A percentile compares a stretch with the other conserved stretches of the same genome.
Evolutionary conservation across 2,329 filamentous ascomycete genomes (phyloP).

Genomic region (Aspergillus sp.): DNA sequence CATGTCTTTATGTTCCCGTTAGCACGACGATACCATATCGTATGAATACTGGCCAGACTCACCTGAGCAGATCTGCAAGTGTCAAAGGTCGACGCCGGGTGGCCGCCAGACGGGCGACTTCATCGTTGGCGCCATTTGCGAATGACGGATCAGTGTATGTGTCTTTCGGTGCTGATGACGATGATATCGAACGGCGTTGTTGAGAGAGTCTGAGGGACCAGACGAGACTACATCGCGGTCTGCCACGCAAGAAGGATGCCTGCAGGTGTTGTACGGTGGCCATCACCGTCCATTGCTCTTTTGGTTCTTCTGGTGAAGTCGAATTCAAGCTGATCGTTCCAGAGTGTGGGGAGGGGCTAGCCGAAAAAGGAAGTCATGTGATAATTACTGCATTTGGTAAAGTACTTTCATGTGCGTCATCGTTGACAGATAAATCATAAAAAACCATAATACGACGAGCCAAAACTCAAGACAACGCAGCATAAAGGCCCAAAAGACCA

Average conservation of each 20-base stretch:
- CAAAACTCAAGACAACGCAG: neutral
- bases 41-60: constrained; percentile 43
- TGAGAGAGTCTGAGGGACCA: neutral
- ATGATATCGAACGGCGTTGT: constrained; percentile 11
- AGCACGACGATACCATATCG: neutral
- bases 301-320: neutral
- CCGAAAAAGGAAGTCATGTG: neutral
- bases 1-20: constrained; percentile 44
- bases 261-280: constrained; percentile 9
- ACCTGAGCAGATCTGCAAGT: constrained; percentile 83
- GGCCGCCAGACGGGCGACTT: constrained; percentile 69
- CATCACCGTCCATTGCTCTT: constrained; percentile 8
- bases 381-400: too few relatives aligned
- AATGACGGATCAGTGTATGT: constrained; percentile 40
- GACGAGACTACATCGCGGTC: neutral
- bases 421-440: too few relatives aligned
- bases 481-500: neutral
- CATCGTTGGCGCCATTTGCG: constrained; percentile 57
- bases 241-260: constrained; percentile 6
- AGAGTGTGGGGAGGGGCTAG: constrained; percentile 1
- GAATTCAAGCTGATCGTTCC: constrained; percentile 14
- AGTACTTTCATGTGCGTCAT: too few relatives aligned
- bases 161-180: constrained; percentile 7
- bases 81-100: constrained; percentile 73
- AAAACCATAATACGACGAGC: too few relatives aligned